A percentile compares a stretch with the other conserved stretches of the same genome.
Conservation (phyloP, 805 yeast genomes). For the Pichia scutulata region DNA sequence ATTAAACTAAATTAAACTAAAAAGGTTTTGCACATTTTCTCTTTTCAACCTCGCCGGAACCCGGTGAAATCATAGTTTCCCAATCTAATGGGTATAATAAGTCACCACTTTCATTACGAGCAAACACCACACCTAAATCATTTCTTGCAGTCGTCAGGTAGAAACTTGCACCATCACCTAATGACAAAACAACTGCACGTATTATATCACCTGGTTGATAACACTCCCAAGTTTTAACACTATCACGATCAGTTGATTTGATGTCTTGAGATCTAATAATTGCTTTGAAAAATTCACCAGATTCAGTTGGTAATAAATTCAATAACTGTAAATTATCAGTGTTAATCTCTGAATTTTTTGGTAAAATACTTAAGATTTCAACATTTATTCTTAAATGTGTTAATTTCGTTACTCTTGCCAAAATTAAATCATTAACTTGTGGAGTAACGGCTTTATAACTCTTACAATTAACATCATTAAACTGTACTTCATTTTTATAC, state of each 20-base stretch:
- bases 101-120: conserved; percentile 55
- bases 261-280: conserved; percentile 82
- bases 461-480: conserved; percentile 1
- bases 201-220: conserved; percentile 91
- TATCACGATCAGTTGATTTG: conserved; percentile 84
- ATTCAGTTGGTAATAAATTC: conserved; percentile 49
- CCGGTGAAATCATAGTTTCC: conserved; percentile 85
- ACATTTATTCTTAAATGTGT: conserved; percentile 64
- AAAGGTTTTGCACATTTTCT: conserved; percentile 93
- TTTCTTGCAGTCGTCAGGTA: conserved; percentile 84
- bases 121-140: conserved; percentile 91
- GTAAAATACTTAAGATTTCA: conserved; percentile 47
- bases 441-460: conserved; percentile 46
- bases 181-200: conserved; percentile 70
- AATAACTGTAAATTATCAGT: conserved; percentile 11
- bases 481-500: background rate
- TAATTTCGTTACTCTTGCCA: conserved; percentile 65
- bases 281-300: conserved; percentile 87
- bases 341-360: background rate
- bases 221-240: conserved; percentile 67
- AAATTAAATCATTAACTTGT: conserved; percentile 73
- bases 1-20: conserved; percentile 10
- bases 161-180: conserved; percentile 92
- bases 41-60: conserved; percentile 64
- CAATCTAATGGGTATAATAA: conserved; percentile 87